These are phyloP conservation scores for Actinomucor elegans DNA, from an alignment of 371 early-diverging fungal species.

Conservation along the genomic window DNA sequence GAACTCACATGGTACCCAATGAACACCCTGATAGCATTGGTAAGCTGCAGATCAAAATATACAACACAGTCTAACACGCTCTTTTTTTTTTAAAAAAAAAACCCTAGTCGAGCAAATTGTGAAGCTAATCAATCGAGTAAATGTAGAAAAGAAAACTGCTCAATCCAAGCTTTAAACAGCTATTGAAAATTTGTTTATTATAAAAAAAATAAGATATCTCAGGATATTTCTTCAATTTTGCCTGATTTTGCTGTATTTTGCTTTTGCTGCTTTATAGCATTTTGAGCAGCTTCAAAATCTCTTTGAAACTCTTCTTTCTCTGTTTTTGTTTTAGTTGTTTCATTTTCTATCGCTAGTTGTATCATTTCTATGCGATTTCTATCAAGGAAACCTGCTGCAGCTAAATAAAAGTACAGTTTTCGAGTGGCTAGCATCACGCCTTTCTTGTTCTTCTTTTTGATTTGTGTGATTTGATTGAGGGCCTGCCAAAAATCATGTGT, in stretches of 20 bases:
- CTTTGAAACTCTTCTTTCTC: slow-evolving; percentile 16
- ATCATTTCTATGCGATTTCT: background rate
- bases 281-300: slow-evolving; percentile 16
- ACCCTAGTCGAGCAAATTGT: slow-evolving; percentile 15
- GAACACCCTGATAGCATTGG: slow-evolving; percentile 30
- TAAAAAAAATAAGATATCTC: background rate
- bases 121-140: slow-evolving; percentile 7
- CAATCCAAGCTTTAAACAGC: slow-evolving; percentile 5
- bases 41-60: slow-evolving; percentile 20
- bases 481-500: slow-evolving; percentile 25
- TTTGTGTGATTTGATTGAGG: slow-evolving; percentile 10
- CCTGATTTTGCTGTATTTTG: slow-evolving; percentile 1
- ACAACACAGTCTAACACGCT: background rate
- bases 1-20: slow-evolving; percentile 36
- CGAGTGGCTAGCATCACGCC: slow-evolving; percentile 11
- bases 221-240: slow-evolving; percentile 11
- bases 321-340: background rate
- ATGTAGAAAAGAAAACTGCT: background rate
- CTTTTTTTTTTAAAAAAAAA: background rate
- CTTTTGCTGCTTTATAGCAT: slow-evolving; percentile 11
- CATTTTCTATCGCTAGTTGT: background rate
- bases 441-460: slow-evolving; percentile 10
- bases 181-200: background rate
- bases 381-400: slow-evolving; percentile 14
- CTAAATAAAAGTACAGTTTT: slow-evolving; percentile 35